Conservation (phyloP, 1,284 basidiomycete genomes). For the Ustilago shanxiensis region DNA sequence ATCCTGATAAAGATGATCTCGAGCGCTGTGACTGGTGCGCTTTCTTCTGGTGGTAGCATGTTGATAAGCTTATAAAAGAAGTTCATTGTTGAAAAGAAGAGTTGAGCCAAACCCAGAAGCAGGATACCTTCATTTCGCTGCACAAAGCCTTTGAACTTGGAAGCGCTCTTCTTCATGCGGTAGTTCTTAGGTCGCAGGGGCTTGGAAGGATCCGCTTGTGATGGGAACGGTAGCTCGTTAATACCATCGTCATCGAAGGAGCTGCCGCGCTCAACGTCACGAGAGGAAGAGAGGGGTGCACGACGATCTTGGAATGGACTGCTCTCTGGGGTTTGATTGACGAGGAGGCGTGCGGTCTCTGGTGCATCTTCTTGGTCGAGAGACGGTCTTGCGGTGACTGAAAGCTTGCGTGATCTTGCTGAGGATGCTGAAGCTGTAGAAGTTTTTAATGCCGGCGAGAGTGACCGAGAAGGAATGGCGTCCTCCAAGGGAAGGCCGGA, state of each 20-base stretch:
- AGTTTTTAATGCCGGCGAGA: constrained; percentile 23
- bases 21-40: constrained; percentile 40
- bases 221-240: constrained; percentile 47
- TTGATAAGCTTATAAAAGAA: constrained; percentile 77
- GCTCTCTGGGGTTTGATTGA: constrained; percentile 8
- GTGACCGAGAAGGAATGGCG: constrained; percentile 16
- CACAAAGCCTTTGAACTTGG: constrained; percentile 34
- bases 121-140: constrained; percentile 50
- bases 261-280: constrained; percentile 27
- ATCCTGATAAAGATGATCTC: constrained; percentile 75
- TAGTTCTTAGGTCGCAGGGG: constrained; percentile 49
- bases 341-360: constrained; percentile 29
- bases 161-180: constrained; percentile 19
- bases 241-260: constrained; percentile 14
- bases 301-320: constrained; percentile 2
- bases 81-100: constrained; percentile 72
- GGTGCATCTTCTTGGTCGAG: constrained; percentile 13
- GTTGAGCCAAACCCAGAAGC: constrained; percentile 41
- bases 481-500: constrained; percentile 14
- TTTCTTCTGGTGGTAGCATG: constrained; percentile 73
- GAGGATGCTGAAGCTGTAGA: background rate
- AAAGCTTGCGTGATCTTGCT: constrained; percentile 30
- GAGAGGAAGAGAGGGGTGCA: constrained; percentile 9
- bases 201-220: constrained; percentile 43
- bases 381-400: constrained; percentile 16